These are phyloP conservation scores for Nakazawaea peltata DNA, from an alignment of 805 yeast genomes.

Conservation along the genomic window DNA sequence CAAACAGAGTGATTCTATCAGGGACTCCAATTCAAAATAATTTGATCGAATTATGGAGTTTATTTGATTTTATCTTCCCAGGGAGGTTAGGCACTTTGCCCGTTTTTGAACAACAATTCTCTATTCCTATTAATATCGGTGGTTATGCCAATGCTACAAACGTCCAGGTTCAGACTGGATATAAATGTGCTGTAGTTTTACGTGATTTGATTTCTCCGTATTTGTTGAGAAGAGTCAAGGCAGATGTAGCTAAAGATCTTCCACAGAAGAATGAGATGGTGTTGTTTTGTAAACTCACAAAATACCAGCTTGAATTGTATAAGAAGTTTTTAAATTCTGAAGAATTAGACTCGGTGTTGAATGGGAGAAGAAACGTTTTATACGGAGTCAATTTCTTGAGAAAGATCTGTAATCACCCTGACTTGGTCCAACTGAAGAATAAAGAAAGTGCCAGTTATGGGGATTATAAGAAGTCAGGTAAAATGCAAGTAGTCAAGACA, in stretches of 20 bases:
- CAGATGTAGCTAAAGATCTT: constrained; percentile 90
- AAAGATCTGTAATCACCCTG: constrained; percentile 96
- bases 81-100: constrained; percentile 94
- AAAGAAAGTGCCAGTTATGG: constrained; percentile 33
- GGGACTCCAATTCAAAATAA: constrained; percentile 98
- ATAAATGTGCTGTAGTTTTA: constrained; percentile 87
- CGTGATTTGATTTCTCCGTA: constrained; percentile 88
- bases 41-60: constrained; percentile 84
- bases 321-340: constrained; percentile 66
- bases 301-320: constrained; percentile 66
- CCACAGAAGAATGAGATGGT: constrained; percentile 95
- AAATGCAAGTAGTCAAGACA: constrained; percentile 80
- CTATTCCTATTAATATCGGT: constrained; percentile 90
- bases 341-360: constrained; percentile 62
- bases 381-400: constrained; percentile 86
- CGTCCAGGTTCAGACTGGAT: constrained; percentile 92
- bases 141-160: constrained; percentile 97
- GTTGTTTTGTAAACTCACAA: constrained; percentile 79
- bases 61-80: constrained; percentile 92
- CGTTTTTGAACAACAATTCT: constrained; percentile 86
- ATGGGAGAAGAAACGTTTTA: constrained; percentile 73
- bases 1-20: constrained; percentile 79
- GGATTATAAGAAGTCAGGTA: constrained; percentile 65
- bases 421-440: constrained; percentile 45
- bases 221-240: constrained; percentile 75